These are phyloP conservation scores for Pythium guiyangense DNA, from an alignment of 352 stramenopile genomes.

Conservation along the genomic window DNA sequence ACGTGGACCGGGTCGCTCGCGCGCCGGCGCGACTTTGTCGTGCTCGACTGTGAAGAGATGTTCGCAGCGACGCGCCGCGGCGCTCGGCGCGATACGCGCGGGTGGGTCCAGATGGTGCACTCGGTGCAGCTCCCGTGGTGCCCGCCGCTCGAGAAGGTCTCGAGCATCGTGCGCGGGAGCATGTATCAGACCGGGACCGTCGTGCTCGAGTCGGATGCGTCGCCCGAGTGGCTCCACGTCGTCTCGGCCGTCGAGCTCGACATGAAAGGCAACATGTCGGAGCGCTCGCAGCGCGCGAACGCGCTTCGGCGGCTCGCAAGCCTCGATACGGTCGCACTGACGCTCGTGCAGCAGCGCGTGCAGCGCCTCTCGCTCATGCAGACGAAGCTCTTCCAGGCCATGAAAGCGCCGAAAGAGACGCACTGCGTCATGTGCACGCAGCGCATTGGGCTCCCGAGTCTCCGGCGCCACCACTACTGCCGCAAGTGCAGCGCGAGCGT, in stretches of 20 bases:
- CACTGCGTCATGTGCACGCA: conserved; percentile 18
- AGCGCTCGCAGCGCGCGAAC: conserved; percentile 12
- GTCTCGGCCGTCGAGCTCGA: conserved; percentile 23
- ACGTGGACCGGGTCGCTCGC: conserved; percentile 17
- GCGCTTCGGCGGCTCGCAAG: conserved; percentile 4
- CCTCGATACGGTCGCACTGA: conserved; percentile 6
- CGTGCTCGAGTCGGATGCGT: conserved; percentile 22
- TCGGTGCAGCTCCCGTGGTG: conserved; percentile 56
- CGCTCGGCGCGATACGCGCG: conserved; percentile 12
- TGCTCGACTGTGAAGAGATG: conserved; percentile 29
- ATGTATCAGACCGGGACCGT: conserved; percentile 35
- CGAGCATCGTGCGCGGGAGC: conserved; percentile 26
- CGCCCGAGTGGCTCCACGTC: conserved; percentile 20
- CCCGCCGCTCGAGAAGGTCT: conserved; percentile 27
- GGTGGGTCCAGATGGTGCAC: conserved; percentile 53
- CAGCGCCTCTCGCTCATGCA: conserved; percentile 17
- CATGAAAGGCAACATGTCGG: conserved; percentile 19
- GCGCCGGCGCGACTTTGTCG: conserved; percentile 34
- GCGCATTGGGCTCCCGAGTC: conserved; percentile 13
- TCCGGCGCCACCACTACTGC: conserved; percentile 13
- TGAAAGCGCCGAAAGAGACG: conserved; percentile 8
- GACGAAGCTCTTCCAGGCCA: conserved; percentile 12
- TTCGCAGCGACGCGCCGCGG: conserved; percentile 13
- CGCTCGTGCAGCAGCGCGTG: conserved; percentile 13
- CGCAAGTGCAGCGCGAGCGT: conserved; percentile 16